Evolutionary conservation across 169 alveolate species (phyloP), one percentile per base, ranked within the genome.

Genomic region (Cryptosporidium xiaoi): DNA sequence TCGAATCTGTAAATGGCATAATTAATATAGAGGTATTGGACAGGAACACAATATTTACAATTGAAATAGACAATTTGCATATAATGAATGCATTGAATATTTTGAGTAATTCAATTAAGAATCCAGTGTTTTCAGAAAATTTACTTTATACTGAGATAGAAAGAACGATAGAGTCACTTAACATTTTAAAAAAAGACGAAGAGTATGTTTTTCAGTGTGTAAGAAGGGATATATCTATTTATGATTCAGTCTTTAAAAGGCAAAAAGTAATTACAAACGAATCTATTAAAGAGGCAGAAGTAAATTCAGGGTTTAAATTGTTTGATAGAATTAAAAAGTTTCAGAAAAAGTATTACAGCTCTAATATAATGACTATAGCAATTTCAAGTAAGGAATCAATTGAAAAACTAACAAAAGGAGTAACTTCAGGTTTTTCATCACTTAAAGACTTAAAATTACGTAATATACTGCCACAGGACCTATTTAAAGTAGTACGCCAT

Each of bases 331-430:
- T 69, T 20, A 16, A 16, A 1, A 55, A 69, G 12, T 69, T 69
- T 69, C 56, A 51, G 27, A 69, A 69, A 20, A 60, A 53, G 20
- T 27, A 69, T 13, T 69, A 69, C 40, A 60, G 66, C 40, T 64
- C 83, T 7, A 64, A 69, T 53, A 69, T 36, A n/a, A 69, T 69
- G 83, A 69, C 83, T 29, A 51, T 69, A 10, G 60, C 53, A 12
- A 53, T 69, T 3, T 0, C 48, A 40, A 40, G 48, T 8, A 40
- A 40, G 4, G 48, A 40, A 40, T 40, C 48, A 6, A 40, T 40
- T 8, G 48, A 0, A 40, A 40, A 40, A 8, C 48, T 67, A 10
- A 50, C 40, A n/a, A 13, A 50, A 3, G 65, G 44, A 15, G 82
- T 67, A 0, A 50, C 53, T 33, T 67, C 65, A 3, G 18, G 16